Evolutionary conservation across 768 basidiomycete genomes (phyloP).

Genomic region (Termitomyces sp.): DNA sequence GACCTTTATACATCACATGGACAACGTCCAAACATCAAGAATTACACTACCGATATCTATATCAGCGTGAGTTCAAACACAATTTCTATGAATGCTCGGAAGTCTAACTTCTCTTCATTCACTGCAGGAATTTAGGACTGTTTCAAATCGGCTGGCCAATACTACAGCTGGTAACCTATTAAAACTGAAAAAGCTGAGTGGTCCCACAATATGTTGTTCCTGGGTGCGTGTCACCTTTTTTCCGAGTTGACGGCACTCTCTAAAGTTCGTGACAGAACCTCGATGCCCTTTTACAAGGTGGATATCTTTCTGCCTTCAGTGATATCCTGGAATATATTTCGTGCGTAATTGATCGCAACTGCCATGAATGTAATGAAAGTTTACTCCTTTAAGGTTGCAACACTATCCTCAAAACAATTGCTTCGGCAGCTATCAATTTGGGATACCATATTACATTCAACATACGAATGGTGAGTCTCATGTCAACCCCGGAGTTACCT

Average conservation of each 20-base stretch:
- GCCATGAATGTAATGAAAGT: no score
- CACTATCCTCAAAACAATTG: constrained; percentile 51
- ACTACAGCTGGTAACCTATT: constrained; percentile 34
- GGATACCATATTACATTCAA: constrained; percentile 36
- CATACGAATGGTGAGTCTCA: constrained; percentile 37
- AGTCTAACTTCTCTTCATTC: neutral
- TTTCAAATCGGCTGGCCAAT: constrained; percentile 26
- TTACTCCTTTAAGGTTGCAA: constrained; percentile 30
- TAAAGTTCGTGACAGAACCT: constrained; percentile 28
- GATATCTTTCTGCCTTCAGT: constrained; percentile 29
- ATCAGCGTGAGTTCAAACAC: constrained; percentile 28
- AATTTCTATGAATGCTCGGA: neutral
- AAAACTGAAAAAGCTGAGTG: constrained; percentile 32
- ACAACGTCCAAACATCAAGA: constrained; percentile 31
- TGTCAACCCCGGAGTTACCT: neutral
- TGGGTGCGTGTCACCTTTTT: constrained; percentile 30
- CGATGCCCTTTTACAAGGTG: constrained; percentile 33
- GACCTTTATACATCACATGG: constrained; percentile 48
- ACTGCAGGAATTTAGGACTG: constrained; percentile 34
- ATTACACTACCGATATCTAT: constrained; percentile 42
- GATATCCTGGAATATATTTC: constrained; percentile 42
- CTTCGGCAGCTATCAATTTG: constrained; percentile 25
- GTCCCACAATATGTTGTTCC: constrained; percentile 45
- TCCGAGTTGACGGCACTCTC: neutral
- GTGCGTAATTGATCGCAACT: constrained; percentile 20